Conservation (phyloP, 805 yeast genomes). For the Lachancea fermentati region DNA sequence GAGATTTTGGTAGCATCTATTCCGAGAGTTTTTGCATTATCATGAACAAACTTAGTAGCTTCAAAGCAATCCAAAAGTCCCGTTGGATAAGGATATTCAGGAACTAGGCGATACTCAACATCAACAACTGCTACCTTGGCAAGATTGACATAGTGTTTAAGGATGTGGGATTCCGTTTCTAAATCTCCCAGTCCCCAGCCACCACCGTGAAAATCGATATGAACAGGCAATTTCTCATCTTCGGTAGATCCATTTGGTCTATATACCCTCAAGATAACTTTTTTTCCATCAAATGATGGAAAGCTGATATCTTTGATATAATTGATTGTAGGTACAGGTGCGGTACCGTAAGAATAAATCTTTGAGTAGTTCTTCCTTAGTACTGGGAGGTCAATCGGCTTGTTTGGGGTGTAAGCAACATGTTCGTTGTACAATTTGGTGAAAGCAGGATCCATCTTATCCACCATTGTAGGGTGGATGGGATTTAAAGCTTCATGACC, state of each 20-base stretch:
- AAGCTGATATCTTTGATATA: too few relatives aligned
- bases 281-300: too few relatives aligned
- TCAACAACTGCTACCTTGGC: conserved; percentile 38
- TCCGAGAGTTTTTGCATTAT: conserved; percentile 19
- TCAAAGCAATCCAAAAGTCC: conserved; percentile 41
- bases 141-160: conserved; percentile 36
- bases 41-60: conserved; percentile 31
- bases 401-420: too few relatives aligned
- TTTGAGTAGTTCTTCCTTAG: too few relatives aligned
- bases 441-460: too few relatives aligned
- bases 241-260: conserved; percentile 36
- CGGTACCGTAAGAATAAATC: too few relatives aligned
- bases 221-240: conserved; percentile 35
- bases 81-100: conserved; percentile 46
- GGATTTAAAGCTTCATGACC: too few relatives aligned
- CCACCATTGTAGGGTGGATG: too few relatives aligned
- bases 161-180: conserved; percentile 38
- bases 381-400: too few relatives aligned
- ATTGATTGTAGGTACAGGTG: too few relatives aligned
- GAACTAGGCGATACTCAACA: conserved; percentile 48
- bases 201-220: conserved; percentile 41
- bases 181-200: conserved; percentile 41
- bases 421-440: too few relatives aligned
- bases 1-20: conserved; percentile 34
- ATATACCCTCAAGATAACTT: too few relatives aligned